Percentiles rank a stretch among this genome's conserved stretches.
Conservation (phyloP, 495 filamentous ascomycete genomes). For the Alectoria sarmentosa region DNA sequence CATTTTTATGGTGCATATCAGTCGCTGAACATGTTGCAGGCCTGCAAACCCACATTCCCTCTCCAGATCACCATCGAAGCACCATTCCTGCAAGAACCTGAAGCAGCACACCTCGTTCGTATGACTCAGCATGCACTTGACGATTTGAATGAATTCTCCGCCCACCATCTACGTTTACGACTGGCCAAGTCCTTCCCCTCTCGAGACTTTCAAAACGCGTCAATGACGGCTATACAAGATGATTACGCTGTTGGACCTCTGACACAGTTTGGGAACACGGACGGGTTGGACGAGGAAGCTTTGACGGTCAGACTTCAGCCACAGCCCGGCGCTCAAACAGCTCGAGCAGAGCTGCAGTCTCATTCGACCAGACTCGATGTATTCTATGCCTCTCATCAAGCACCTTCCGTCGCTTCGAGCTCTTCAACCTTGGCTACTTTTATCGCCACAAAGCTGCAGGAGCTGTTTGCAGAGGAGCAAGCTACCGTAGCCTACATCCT, state of each 20-base stretch:
- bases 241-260: slow-evolving; percentile 30
- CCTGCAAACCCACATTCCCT: slow-evolving; percentile 82
- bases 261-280: slow-evolving; percentile 9
- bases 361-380: slow-evolving; percentile 70
- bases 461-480: slow-evolving; percentile 81
- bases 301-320: slow-evolving; percentile 63
- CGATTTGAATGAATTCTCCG: slow-evolving; percentile 86
- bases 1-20: background rate
- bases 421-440: slow-evolving; percentile 72
- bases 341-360: slow-evolving; percentile 54
- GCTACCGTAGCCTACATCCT: slow-evolving; percentile 80
- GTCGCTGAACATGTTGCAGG: slow-evolving; percentile 40
- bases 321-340: slow-evolving; percentile 46
- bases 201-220: slow-evolving; percentile 12
- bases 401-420: slow-evolving; percentile 59
- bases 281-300: slow-evolving; percentile 45
- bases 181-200: slow-evolving; percentile 40
- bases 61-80: slow-evolving; percentile 74
- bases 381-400: slow-evolving; percentile 67
- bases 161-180: slow-evolving; percentile 76
- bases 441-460: slow-evolving; percentile 70
- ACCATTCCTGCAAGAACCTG: slow-evolving; percentile 54
- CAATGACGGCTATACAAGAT: slow-evolving; percentile 7
- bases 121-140: slow-evolving; percentile 86
- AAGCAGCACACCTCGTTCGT: slow-evolving; percentile 70